These are phyloP conservation scores for Dictyostelium purpureum DNA, from an alignment of 78 protist genomes.

Conservation along the genomic window DNA sequence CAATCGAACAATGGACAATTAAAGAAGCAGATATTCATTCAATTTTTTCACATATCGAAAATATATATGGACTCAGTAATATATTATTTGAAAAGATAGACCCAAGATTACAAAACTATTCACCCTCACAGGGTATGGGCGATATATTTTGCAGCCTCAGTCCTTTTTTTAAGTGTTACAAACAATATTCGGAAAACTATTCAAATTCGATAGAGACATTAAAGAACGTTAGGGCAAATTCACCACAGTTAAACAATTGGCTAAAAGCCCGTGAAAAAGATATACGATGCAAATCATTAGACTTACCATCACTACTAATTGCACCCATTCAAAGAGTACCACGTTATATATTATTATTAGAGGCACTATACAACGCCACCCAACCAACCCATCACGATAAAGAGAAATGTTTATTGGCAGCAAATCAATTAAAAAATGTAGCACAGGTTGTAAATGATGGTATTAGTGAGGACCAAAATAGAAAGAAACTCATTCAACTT, in stretches of 20 bases:
- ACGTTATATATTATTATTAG: constrained; percentile 43
- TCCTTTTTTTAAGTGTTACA: constrained; percentile 63
- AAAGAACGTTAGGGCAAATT: not conserved
- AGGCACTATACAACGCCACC: constrained; percentile 26
- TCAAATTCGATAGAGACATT: constrained; percentile 25
- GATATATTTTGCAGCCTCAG: constrained; percentile 31
- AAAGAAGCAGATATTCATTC: constrained; percentile 44
- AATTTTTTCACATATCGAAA: constrained; percentile 68
- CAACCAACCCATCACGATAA: constrained; percentile 24
- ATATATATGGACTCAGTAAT: constrained; percentile 25
- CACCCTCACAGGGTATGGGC: not conserved
- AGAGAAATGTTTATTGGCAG: constrained; percentile 1
- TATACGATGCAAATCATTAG: constrained; percentile 42
- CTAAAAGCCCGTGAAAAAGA: constrained; percentile 45
- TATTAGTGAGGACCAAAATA: constrained; percentile 46
- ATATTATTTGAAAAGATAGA: constrained; percentile 35
- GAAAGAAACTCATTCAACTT: constrained; percentile 28
- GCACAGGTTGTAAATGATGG: constrained; percentile 77
- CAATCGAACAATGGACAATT: not conserved
- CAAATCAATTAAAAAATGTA: constrained; percentile 2
- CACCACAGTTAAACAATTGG: constrained; percentile 12
- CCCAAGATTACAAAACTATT: constrained; percentile 19
- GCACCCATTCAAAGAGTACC: constrained; percentile 73
- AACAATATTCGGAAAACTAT: constrained; percentile 59
- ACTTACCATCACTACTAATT: constrained; percentile 47